Conservation (phyloP, 148 eudicot genomes). For the Dysphania ambrosioides region DNA sequence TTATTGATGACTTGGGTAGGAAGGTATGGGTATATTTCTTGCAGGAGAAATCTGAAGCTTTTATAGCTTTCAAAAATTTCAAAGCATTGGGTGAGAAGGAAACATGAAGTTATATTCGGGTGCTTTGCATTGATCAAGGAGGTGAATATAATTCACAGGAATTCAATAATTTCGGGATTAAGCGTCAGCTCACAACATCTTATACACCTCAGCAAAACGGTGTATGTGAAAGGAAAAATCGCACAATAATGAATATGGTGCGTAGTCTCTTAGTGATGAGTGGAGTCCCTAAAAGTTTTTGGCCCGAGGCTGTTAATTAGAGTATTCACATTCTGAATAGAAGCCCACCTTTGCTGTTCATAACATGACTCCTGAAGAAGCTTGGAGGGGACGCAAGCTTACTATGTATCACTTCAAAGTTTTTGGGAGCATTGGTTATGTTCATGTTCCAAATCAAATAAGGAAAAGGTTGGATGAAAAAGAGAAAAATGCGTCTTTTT, state of each 20-base stretch:
- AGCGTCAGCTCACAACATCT: no score
- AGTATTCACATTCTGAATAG: conserved; percentile 21
- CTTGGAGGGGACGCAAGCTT: conserved; percentile 10
- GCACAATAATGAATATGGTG: conserved; percentile 29
- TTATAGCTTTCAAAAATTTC: conserved; percentile 4
- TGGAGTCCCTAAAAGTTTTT: conserved; percentile 15
- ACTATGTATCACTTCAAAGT: not conserved
- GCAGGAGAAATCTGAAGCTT: conserved; percentile 13
- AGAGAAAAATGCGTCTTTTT: conserved; percentile 15
- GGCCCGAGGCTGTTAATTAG: conserved; percentile 23
- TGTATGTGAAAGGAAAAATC: conserved; percentile 11
- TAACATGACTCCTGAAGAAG: conserved; percentile 16
- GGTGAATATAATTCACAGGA: no score
- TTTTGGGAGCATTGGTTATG: conserved; percentile 18
- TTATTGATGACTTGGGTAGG: no score
- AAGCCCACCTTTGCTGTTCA: conserved; percentile 20
- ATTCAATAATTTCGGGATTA: no score
- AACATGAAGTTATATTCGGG: no score
- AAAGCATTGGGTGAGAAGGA: not conserved
- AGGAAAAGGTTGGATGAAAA: conserved; percentile 8
- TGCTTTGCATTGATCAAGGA: no score
- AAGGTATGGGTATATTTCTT: no score
- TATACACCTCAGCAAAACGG: no score
- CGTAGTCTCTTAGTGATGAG: conserved; percentile 11
- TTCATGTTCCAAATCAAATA: conserved; percentile 18